These are phyloP conservation scores for Lasiosphaeria hispida DNA, from an alignment of 495 filamentous ascomycete genomes.

Conservation along the genomic window DNA sequence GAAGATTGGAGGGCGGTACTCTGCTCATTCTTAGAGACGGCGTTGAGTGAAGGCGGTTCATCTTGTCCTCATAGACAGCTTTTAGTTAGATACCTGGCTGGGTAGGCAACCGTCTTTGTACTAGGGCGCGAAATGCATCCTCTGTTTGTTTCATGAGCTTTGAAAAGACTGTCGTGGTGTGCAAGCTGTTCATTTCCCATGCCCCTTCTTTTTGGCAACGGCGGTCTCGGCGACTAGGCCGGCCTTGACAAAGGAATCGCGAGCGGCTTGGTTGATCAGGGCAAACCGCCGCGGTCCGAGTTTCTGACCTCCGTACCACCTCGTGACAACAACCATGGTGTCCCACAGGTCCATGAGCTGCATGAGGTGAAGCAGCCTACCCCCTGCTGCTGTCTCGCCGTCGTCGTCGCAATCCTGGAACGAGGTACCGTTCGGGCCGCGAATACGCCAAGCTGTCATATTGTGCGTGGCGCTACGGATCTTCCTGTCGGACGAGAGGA, in stretches of 20 bases:
- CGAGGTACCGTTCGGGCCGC: slow-evolving; percentile 49
- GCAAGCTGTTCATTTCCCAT: slow-evolving; percentile 23
- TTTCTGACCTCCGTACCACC: slow-evolving; percentile 92
- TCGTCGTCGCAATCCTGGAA: slow-evolving; percentile 95
- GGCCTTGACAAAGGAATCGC: slow-evolving; percentile 82
- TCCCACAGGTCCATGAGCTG: slow-evolving; percentile 94
- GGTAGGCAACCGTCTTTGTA: no score
- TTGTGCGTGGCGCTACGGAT: slow-evolving; percentile 87
- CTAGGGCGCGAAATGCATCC: no score
- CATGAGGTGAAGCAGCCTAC: slow-evolving; percentile 80
- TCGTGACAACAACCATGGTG: slow-evolving; percentile 85
- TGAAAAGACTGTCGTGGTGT: no score
- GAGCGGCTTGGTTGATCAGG: slow-evolving; percentile 79
- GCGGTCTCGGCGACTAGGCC: slow-evolving; percentile 58
- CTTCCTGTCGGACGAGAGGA: slow-evolving; percentile 76
- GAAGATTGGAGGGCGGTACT: neutral
- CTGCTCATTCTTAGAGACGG: no score
- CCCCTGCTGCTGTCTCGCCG: slow-evolving; percentile 91
- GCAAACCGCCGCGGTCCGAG: slow-evolving; percentile 87
- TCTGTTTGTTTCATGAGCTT: no score
- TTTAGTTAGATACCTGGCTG: no score
- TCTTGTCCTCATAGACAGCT: no score
- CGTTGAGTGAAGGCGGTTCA: no score
- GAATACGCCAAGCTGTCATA: slow-evolving; percentile 65
- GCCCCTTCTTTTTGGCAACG: slow-evolving; percentile 56